phyloP scores from a whole-genome alignment of 495 filamentous ascomycete species.

The Penicillium maclennaniae region DNA sequence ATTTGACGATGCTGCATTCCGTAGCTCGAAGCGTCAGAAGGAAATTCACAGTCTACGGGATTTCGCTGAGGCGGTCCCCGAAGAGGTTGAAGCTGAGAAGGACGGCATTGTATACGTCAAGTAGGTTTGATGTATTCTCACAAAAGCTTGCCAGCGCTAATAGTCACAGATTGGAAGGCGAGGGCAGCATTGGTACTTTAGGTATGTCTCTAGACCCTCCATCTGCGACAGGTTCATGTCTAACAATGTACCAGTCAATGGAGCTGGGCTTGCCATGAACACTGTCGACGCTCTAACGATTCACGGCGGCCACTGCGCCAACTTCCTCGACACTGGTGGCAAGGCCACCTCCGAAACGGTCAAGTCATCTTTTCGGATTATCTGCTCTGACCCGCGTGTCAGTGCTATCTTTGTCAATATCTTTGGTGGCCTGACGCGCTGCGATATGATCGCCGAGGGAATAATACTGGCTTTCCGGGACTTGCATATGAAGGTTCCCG shows the following conservation, averaged over 20 bases:
- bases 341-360: constrained; percentile 87
- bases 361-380: constrained; percentile 66
- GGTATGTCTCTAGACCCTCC: constrained; percentile 24
- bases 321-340: constrained; percentile 88
- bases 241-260: constrained; percentile 55
- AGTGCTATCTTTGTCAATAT: constrained; percentile 83
- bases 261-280: constrained; percentile 90
- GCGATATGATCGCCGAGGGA: constrained; percentile 87
- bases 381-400: constrained; percentile 68
- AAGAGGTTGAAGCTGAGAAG: constrained; percentile 63
- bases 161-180: constrained; percentile 36
- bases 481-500: constrained; percentile 63
- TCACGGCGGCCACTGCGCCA: constrained; percentile 63
- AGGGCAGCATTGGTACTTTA: constrained; percentile 64
- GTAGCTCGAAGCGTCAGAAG: constrained; percentile 59
- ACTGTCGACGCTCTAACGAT: constrained; percentile 73
- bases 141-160: constrained; percentile 2
- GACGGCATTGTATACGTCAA: constrained; percentile 73
- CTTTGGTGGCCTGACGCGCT: constrained; percentile 79
- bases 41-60: constrained; percentile 60
- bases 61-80: constrained; percentile 45
- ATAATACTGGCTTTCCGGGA: constrained; percentile 75
- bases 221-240: not conserved
- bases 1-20: constrained; percentile 78
- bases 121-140: constrained; percentile 20